Evolutionary conservation across 2,329 filamentous ascomycete genomes (phyloP).

Genomic region (Trichoderma oligosporum): DNA sequence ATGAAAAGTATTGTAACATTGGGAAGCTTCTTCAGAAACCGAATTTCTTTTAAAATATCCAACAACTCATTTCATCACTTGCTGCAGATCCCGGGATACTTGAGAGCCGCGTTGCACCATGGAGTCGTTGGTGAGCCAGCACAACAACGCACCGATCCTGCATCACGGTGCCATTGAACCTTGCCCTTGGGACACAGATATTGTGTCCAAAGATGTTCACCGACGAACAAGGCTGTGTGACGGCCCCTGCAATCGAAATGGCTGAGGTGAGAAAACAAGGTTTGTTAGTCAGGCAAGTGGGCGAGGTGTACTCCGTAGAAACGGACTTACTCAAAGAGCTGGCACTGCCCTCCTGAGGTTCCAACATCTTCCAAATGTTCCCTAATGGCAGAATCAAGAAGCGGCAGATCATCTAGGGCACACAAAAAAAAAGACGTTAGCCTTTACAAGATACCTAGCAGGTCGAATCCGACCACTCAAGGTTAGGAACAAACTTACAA

Average conservation of each 20-base stretch:
- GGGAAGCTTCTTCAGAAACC: too few relatives aligned
- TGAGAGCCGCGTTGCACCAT: too few relatives aligned
- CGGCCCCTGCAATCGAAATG: background rate
- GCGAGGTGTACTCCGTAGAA: background rate
- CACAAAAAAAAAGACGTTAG: background rate
- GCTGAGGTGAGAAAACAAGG: background rate
- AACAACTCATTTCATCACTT: too few relatives aligned
- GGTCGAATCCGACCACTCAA: too few relatives aligned
- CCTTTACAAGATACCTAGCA: too few relatives aligned
- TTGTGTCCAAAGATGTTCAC: background rate
- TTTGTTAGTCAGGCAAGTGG: background rate
- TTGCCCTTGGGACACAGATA: background rate
- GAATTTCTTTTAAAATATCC: too few relatives aligned
- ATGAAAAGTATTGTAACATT: too few relatives aligned
- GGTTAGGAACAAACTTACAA: background rate
- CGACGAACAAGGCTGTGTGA: constrained; percentile 4
- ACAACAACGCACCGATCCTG: constrained; percentile 5
- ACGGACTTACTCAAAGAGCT: constrained; percentile 5
- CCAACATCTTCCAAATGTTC: background rate
- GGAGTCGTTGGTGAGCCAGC: background rate
- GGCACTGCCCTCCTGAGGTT: background rate
- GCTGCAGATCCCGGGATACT: too few relatives aligned
- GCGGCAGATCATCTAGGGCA: constrained; percentile 3
- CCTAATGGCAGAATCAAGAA: background rate
- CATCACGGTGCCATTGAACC: background rate